Conservation (phyloP, 306 rosid genomes). For the Styphnolobium japonicum region DNA sequence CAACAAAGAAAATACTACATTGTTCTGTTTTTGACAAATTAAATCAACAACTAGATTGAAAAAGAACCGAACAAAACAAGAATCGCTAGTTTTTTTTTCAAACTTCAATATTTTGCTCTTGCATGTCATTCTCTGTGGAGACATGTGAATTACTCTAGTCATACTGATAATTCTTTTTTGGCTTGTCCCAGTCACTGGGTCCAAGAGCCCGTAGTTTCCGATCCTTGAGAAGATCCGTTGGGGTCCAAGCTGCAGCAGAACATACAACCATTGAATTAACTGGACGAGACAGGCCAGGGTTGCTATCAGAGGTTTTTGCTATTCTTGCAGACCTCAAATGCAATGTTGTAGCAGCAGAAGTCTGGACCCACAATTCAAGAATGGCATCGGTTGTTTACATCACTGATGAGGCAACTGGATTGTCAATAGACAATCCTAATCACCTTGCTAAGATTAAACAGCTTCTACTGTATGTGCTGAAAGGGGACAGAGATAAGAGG, state of each 20-base stretch:
- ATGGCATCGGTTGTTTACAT: slow-evolving; percentile 94
- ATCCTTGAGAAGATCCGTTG: slow-evolving; percentile 86
- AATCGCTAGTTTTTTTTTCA: slow-evolving; percentile 12
- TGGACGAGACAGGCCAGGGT: slow-evolving; percentile 91
- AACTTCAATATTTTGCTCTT: background rate
- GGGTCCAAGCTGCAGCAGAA: slow-evolving; percentile 73
- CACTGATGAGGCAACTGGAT: slow-evolving; percentile 62
- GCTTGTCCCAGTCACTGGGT: slow-evolving; percentile 69
- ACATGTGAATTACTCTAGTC: slow-evolving; percentile 9
- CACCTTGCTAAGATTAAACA: slow-evolving; percentile 70
- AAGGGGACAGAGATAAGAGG: slow-evolving; percentile 80
- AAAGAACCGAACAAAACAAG: slow-evolving; percentile 13
- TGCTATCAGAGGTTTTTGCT: slow-evolving; percentile 97
- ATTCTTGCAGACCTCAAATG: slow-evolving; percentile 89
- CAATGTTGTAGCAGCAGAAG: slow-evolving; percentile 96
- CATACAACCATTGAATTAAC: slow-evolving; percentile 85
- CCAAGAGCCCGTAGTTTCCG: slow-evolving; percentile 75
- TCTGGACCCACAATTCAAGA: slow-evolving; percentile 97
- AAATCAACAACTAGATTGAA: slow-evolving; percentile 14
- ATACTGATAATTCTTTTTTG: slow-evolving; percentile 9
- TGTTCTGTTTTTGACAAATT: slow-evolving; percentile 5
- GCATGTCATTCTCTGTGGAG: background rate
- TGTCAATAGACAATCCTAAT: slow-evolving; percentile 55
- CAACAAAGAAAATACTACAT: background rate
- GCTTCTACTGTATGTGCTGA: slow-evolving; percentile 73